These are phyloP conservation scores for Candida chilensis DNA, from an alignment of 805 yeast genomes.

Conservation along the genomic window DNA sequence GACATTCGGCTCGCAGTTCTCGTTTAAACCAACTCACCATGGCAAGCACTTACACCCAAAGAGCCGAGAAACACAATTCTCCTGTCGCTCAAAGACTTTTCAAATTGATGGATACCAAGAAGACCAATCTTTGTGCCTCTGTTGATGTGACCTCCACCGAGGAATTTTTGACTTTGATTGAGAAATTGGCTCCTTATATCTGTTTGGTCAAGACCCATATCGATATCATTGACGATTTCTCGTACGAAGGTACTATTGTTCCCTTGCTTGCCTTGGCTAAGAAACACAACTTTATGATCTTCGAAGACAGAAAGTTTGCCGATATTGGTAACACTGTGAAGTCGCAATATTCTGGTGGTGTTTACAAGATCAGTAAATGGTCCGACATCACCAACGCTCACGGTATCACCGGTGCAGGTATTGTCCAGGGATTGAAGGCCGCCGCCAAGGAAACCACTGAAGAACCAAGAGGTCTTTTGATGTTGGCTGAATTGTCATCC, in stretches of 20 bases:
- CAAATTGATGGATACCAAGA: constrained; percentile 64
- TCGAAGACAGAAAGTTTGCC: constrained; percentile 97
- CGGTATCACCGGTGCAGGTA: constrained; percentile 93
- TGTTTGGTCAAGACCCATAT: constrained; percentile 92
- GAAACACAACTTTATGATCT: constrained; percentile 83
- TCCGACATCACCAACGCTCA: constrained; percentile 97
- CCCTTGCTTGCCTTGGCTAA: constrained; percentile 68
- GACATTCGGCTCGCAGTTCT: no score
- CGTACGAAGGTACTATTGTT: constrained; percentile 66
- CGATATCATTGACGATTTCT: constrained; percentile 85
- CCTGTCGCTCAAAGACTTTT: constrained; percentile 75
- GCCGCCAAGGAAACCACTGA: constrained; percentile 63
- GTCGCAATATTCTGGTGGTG: constrained; percentile 86
- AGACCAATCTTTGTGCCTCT: constrained; percentile 90
- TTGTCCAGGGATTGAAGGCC: constrained; percentile 78
- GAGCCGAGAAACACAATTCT: constrained; percentile 67
- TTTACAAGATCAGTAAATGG: constrained; percentile 86
- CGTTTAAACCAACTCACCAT: no score
- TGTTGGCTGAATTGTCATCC: constrained; percentile 93
- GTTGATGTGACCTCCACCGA: constrained; percentile 77
- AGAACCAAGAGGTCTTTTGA: constrained; percentile 83
- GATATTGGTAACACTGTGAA: constrained; percentile 98
- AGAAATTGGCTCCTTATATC: constrained; percentile 81
- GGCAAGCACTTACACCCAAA: constrained; percentile 43
- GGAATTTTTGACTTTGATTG: constrained; percentile 67